Base-by-base conservation (phyloP, 2,329 filamentous ascomycete genomes). In the Graphilbum fragrans region DNA sequence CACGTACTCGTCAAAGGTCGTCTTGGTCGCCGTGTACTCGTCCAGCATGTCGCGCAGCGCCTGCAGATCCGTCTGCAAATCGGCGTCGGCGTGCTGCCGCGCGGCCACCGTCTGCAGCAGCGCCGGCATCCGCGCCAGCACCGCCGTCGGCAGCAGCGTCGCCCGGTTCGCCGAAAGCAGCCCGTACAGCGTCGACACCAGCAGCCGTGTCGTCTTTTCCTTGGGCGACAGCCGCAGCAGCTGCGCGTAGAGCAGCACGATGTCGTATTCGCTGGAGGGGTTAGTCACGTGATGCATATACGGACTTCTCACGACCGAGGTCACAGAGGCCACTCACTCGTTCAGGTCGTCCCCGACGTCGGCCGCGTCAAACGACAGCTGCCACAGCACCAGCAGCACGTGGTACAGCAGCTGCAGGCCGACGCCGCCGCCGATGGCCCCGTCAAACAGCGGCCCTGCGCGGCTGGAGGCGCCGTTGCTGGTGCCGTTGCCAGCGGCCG, bases 371-470 rank as follows among this genome's bases (percentile, higher is more conserved):
- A 98, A 98, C 56, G 87, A 94, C 51, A 98, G 70, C 66, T 96
- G 88, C 92, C 92, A 98, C 44, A 98, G 67, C 12, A 94, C 88
- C 39, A 98, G 71, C 19, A 98, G 72, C 16, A 95, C 84, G 55
- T 95, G 86, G 59, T 98, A 98, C 33, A 98, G 72, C 33, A 96
- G 73, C 60, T 98, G 92, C 33, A 98, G 67, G 2, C 87, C 86
- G 45, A 98, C 86, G 9, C 87, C 87, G 38, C 87, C 86, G 44
- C 87, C 81, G 23, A 82, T 56, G 4, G 67, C 65, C 5, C 72
- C 72, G 49, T 80, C 78, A 43, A 75, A 72, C 40, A 53, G 42
- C 1, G 39, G 23, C 5, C 39, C 41, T 78, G 39, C 29, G 17
- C 38, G 36, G 27, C 21, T 25, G 34, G 23, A 27, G 23, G 23